Base-by-base conservation (phyloP, 495 filamentous ascomycete genomes). In the Aspergillus hancockii region DNA sequence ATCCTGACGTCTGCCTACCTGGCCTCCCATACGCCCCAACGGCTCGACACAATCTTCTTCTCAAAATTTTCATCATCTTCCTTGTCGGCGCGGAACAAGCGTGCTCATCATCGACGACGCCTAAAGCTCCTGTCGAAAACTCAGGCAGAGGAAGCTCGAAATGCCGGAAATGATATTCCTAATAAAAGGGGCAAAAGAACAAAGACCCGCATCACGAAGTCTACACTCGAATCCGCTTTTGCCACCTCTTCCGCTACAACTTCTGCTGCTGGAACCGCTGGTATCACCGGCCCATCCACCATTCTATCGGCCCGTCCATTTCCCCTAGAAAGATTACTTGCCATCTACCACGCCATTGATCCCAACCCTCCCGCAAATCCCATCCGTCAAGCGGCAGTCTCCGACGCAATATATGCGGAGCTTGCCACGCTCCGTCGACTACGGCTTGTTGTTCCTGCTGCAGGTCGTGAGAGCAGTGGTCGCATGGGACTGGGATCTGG, bases 1-100 rank as follows among this genome's bases (percentile, higher is more conserved):
- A 83, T 98, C 57, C 82, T 98, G 14, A 83, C 93, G 38, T 89
- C 92, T 50, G 87, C 93, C 21, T 98, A 97, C 73, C 84, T 98
- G 5, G 91, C 93, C 59, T 96, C 92, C 4, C 90, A 93, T 76
- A 98, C 90, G 67, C 86, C 90, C 0, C 80, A 91, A 18, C 77
- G 85, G 43, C 82, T 88, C 38, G 94, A 98, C 71, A 79, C 85
- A 2, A 81, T 86, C 30, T 87, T 93, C 66, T 98, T 98, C 79
- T 93, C 88, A 55, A 95, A 92, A 55, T 82, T 85, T 67, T 85
- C 86, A 54, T 85, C 89, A 5, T 84, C 78, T 0, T 74, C 67
- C 30, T 71, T 73, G 60, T 80, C 60, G 32, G 78, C 63, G 2
- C 71, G 75, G 22, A 80, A 83, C 49, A 82, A 78, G 61, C 81